Evolutionary conservation across 2,329 filamentous ascomycete genomes (phyloP).

Genomic region (Clarireedia hainanense): DNA sequence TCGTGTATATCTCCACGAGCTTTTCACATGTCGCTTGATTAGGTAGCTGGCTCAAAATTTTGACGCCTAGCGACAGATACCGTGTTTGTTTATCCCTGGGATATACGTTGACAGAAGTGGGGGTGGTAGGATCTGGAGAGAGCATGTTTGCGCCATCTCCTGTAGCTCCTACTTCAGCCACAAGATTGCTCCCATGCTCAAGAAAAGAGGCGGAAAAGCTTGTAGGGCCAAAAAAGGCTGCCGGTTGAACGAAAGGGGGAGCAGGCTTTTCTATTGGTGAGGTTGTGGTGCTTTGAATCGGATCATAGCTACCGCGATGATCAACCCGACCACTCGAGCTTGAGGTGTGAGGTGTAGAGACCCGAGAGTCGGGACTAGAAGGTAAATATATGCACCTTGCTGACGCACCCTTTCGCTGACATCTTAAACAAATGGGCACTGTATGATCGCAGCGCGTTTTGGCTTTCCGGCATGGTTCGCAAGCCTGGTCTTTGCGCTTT

Average conservation of each 20-base stretch:
- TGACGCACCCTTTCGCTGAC: neutral
- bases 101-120: neutral
- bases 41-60: neutral
- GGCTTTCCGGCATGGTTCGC: neutral
- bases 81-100: neutral
- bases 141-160: neutral
- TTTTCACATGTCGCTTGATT: neutral
- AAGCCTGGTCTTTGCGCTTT: conserved; percentile 3
- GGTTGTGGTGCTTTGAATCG: neutral
- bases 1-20: neutral
- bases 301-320: neutral
- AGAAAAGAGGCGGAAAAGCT: neutral
- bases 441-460: conserved; percentile 1
- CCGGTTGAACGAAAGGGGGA: neutral
- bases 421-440: neutral
- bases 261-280: neutral
- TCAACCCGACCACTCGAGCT: neutral
- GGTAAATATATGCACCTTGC: neutral
- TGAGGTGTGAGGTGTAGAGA: neutral
- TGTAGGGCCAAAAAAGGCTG: neutral
- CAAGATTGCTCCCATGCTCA: neutral
- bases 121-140: neutral
- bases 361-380: neutral
- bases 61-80: neutral
- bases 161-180: neutral